These are phyloP conservation scores for Davidsoniella eucalypti DNA, from an alignment of 2,329 filamentous ascomycete genomes.

Conservation along the genomic window DNA sequence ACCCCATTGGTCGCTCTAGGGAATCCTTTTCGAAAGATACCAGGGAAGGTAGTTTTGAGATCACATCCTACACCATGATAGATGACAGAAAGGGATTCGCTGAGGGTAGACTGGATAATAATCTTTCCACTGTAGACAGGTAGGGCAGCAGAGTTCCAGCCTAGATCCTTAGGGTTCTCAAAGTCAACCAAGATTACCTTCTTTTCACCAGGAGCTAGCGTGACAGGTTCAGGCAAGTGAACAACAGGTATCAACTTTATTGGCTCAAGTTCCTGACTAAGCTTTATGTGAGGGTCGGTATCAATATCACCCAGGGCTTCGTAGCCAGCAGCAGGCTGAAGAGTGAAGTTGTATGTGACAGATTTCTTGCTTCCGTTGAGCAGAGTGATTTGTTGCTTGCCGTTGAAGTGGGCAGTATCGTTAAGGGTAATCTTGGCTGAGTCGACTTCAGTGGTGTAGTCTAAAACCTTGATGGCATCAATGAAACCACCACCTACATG, in stretches of 20 bases:
- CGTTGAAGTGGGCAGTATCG: conserved; percentile 28
- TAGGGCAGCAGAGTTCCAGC: conserved; percentile 18
- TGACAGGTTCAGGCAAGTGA: conserved; percentile 10
- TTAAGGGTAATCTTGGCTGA: conserved; percentile 31
- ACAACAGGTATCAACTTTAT: conserved; percentile 13
- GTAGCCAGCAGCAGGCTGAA: conserved; percentile 26
- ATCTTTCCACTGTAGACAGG: conserved; percentile 30
- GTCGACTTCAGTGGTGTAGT: conserved; percentile 23
- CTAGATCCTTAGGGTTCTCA: conserved; percentile 16
- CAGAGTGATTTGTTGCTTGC: conserved; percentile 21
- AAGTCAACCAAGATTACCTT: conserved; percentile 13
- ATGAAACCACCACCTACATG: conserved; percentile 32
- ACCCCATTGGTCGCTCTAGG: background rate
- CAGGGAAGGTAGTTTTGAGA: conserved; percentile 2
- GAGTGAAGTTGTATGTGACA: conserved; percentile 25
- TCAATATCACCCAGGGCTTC: conserved; percentile 18
- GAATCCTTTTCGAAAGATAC: conserved; percentile 1
- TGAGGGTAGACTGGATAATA: conserved; percentile 23
- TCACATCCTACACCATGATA: conserved; percentile 19
- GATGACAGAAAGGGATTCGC: conserved; percentile 26
- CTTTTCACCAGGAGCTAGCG: conserved; percentile 17
- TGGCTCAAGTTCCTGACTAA: background rate
- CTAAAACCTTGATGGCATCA: conserved; percentile 28
- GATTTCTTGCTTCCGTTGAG: conserved; percentile 26
- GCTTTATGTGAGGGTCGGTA: background rate